Evolutionary conservation across 495 filamentous ascomycete genomes (phyloP).

Genomic region (Sordaria brevicollis): DNA sequence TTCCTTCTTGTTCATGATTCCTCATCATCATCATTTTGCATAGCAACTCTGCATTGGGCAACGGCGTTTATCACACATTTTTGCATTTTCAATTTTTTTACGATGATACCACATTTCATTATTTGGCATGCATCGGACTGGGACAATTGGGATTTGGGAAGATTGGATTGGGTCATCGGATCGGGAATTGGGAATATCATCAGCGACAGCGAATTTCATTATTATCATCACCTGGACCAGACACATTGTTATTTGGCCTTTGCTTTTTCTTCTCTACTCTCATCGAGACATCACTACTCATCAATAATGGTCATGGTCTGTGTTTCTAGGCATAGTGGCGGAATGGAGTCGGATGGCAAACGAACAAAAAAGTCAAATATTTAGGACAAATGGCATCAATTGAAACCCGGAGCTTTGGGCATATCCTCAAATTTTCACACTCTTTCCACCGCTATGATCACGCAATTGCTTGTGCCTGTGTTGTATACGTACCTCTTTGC

Average conservation of each 20-base stretch:
- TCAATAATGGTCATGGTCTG: neutral
- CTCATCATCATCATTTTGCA: neutral
- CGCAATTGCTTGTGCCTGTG: neutral
- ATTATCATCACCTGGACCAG: neutral
- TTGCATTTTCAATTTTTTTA: neutral
- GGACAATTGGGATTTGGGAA: neutral
- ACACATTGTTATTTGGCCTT: neutral
- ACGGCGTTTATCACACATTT: conserved; percentile 4
- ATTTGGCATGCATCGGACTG: neutral
- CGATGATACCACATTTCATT: conserved; percentile 5
- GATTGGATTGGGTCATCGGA: neutral
- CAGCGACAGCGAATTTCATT: neutral
- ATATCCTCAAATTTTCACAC: neutral
- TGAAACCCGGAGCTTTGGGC: neutral
- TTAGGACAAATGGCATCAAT: neutral
- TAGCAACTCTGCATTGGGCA: conserved; percentile 4
- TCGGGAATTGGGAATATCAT: neutral
- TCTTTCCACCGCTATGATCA: neutral
- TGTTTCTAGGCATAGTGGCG: neutral
- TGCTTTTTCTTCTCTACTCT: neutral
- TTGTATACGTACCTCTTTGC: too few species aligned
- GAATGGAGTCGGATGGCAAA: neutral
- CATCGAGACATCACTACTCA: neutral
- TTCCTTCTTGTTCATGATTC: conserved; percentile 17
- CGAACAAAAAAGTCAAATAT: neutral